Evolutionary conservation across 768 basidiomycete genomes (phyloP).

Genomic region (Pulveroboletus sp.): DNA sequence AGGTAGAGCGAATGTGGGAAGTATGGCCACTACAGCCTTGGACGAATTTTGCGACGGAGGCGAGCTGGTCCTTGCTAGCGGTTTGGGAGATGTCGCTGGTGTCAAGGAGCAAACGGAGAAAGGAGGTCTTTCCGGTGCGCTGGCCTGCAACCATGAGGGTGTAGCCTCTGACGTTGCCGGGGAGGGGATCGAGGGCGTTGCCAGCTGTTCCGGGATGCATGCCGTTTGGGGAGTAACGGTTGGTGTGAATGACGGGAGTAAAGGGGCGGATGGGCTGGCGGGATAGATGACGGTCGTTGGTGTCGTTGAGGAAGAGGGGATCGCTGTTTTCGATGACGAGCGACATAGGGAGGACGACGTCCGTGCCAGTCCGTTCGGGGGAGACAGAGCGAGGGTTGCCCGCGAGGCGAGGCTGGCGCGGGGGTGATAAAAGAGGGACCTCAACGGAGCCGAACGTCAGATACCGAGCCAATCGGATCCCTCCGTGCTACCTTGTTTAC

Average conservation of each 20-base stretch:
- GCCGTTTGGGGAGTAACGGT: slow-evolving; percentile 24
- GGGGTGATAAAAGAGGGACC: slow-evolving; percentile 51
- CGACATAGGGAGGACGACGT: slow-evolving; percentile 33
- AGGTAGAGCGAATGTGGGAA: slow-evolving; percentile 62
- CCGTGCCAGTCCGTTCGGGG: slow-evolving; percentile 47
- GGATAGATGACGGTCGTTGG: slow-evolving; percentile 28
- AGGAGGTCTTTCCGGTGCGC: slow-evolving; percentile 81
- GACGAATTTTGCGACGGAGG: slow-evolving; percentile 76
- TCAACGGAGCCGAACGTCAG: slow-evolving; percentile 42
- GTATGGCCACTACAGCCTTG: slow-evolving; percentile 71
- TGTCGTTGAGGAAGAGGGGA: slow-evolving; percentile 44
- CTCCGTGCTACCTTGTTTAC: slow-evolving; percentile 7
- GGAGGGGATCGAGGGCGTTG: slow-evolving; percentile 25
- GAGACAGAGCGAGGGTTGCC: slow-evolving; percentile 43
- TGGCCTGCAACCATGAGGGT: slow-evolving; percentile 80
- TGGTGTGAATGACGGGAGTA: slow-evolving; percentile 21
- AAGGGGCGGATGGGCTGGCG: slow-evolving; percentile 26
- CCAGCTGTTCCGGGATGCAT: slow-evolving; percentile 26
- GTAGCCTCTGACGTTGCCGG: slow-evolving; percentile 36
- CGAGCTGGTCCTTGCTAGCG: slow-evolving; percentile 69
- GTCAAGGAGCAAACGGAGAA: slow-evolving; percentile 81
- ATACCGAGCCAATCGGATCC: slow-evolving; percentile 65
- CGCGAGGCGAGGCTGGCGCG: slow-evolving; percentile 62
- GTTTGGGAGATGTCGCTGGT: slow-evolving; percentile 62
- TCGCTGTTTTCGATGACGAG: slow-evolving; percentile 60